Base-by-base conservation (phyloP, 805 yeast species). In the Wickerhamia fluorescens region DNA sequence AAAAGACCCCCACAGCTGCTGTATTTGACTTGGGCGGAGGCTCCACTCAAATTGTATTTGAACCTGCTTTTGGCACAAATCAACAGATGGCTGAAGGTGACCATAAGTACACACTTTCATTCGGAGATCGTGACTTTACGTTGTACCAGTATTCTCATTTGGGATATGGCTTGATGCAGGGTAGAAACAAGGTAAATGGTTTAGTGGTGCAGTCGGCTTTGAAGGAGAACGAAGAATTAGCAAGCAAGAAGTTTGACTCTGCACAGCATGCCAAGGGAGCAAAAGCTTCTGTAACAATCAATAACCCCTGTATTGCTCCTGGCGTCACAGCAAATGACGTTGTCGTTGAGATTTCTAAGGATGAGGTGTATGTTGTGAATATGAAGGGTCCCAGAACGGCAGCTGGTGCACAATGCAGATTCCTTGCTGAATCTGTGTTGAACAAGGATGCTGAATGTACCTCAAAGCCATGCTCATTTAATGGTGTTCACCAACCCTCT, bases 1-100 rank as follows among this genome's bases (percentile, higher is more conserved):
- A 73, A 23, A 80, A 79, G 56, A 53, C 61, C 15, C 87, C 95
- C 17, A 92, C 98, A 8, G 95, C 94, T 28, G 98, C 97, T 14
- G 95, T 92, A 7, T 92, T 92, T 49, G 99, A 92, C 56, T 72
- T 92, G 36, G 99, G 98, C 45, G 98, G 98, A 48, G 97, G 97
- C 4, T 86, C 96, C 5, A 92, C 99, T 9, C 98, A 94, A 62
- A 87, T 92, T 61, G 99, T 92, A 5, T 92, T 92, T 56, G 97
- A 92, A 66, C 99, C 99, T 14, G 70, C 71, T n/a, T 76, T 77
- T 50, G 49, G 54, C 18, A 56, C 64, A 30, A 64, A 73, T 24
- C 80, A 78, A 45, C 51, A 64, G 40, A 73, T 89, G 81, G 60
- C 71, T 27, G 87, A 78, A 8, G 95, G 96, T 35, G 96, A 88